Evolutionary conservation across 2,329 filamentous ascomycete species (phyloP), one percentile per base, ranked within the genome.

Genomic region (Penicillium sp.): DNA sequence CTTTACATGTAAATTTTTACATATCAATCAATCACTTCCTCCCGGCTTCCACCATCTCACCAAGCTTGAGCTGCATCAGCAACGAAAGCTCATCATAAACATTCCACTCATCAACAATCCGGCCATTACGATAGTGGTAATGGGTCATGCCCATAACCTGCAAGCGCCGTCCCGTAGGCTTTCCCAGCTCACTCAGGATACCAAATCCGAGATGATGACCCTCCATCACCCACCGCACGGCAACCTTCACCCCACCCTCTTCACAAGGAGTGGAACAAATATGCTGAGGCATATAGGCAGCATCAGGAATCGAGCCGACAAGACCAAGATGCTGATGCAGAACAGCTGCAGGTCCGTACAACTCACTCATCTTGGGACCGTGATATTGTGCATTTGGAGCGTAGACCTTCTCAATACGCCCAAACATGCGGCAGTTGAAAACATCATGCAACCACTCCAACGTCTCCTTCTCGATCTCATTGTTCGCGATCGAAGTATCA

Each of bases 31-130:
- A 10, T n/a, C 42, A 51, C 29, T 52, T 52, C 28, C 26, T 46
- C 3, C 31, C 40, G 19, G 21, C 50, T 13, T 52, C 40, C 29
- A 52, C 42, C 31, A 52, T 37, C 50, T 52, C 29, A 9, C 40
- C 50, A 4, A 52, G 42, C 50, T 52, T 52, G 18, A 52, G 36
- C 16, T 52, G 50, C 8, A 26, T 52, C 2, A 52, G 24, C 28
- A 52, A 19, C 6, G 50, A 52, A 3, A 52, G 31, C 31, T 52
- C 50, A 52, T 52, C 50, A 42, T 52, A 52, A 9, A 52, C 37
- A 36, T 52, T 52, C 50, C 50, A 52, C 33, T 52, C 50, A 44
- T 52, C 50, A 6, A 52, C 50, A 9, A 52, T 52, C 13, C 24
- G 26, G 8, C 34, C 50, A 28, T 52, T 52, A 9, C 36, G 44